These are phyloP conservation scores for Datisca glomerata DNA, from an alignment of 306 rosid genomes.

Conservation along the genomic window DNA sequence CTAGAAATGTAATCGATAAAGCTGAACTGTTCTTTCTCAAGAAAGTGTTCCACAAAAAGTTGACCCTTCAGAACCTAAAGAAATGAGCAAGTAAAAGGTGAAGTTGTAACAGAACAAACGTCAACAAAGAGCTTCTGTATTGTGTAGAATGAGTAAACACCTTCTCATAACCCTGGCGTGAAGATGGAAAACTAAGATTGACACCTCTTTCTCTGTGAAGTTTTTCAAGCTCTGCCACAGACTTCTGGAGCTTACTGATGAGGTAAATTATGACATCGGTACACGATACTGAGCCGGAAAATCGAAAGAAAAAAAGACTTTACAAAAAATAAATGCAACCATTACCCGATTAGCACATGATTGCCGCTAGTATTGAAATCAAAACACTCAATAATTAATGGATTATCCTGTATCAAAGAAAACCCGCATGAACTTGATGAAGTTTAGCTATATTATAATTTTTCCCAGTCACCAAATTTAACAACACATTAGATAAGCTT, in stretches of 20 bases:
- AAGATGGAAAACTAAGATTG: conserved; percentile 36
- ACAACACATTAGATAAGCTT: conserved; percentile 13
- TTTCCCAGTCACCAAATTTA: conserved; percentile 2
- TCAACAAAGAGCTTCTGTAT: neutral
- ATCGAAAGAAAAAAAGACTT: too few relatives aligned
- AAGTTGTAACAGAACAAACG: neutral
- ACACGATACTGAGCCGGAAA: too few relatives aligned
- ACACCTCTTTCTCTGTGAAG: conserved; percentile 27
- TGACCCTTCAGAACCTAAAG: conserved; percentile 58
- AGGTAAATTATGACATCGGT: conserved; percentile 8
- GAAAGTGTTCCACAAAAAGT: conserved; percentile 60
- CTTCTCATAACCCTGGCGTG: conserved; percentile 37
- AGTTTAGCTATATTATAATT: neutral
- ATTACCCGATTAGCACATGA: conserved; percentile 73
- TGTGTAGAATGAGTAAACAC: conserved; percentile 16
- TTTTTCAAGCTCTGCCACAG: conserved; percentile 58
- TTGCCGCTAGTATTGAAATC: conserved; percentile 73
- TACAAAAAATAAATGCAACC: conserved; percentile 7
- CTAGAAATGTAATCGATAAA: conserved; percentile 80
- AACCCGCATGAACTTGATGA: neutral
- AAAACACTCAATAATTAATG: conserved; percentile 73
- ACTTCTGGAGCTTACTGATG: conserved; percentile 54
- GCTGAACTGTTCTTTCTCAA: conserved; percentile 54
- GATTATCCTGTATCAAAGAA: conserved; percentile 47
- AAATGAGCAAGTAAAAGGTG: conserved; percentile 7